Evolutionary conservation across 1,284 basidiomycete species (phyloP), one percentile per base, ranked within the genome.

Genomic region (Ceratobasidium sp.): DNA sequence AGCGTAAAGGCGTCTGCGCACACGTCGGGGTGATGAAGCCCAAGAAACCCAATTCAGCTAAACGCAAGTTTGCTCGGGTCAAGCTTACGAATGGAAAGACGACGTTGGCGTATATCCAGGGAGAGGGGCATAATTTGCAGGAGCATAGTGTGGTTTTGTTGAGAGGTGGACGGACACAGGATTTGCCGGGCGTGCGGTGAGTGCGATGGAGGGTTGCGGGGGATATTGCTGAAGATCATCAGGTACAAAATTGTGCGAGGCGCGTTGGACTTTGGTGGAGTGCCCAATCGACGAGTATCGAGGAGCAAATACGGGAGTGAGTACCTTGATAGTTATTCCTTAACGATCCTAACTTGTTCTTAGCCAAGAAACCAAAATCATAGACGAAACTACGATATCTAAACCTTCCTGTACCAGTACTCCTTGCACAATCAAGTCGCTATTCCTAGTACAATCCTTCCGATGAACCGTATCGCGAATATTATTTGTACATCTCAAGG

Each of bases 41-140:
- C 33, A 98, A 97, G 88, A 99, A 99, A 84, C 98, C 98, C 80
- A 99, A 99, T 86, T 99, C 97, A 57, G 97, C 97, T 60, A 96
- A 98, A 83, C 94, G 98, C 80, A 99, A 99, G 87, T 95, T 99
- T 78, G 96, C 96, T 57, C 90, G 95, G 83, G 93, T 99, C 81
- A 97, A 97, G 87, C 88, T 99, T 68, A 90, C 93, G 46, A 97
- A 94, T 46, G 98, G 98, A 69, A 93, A 95, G 84, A 93, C 92
- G 55, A 89, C 97, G 78, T 93, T 94, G 86, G 97, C 97, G 18
- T 99, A 99, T 84, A 97, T 99, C 77, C 95, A 94, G 55, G 98
- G 98, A 81, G 98, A 99, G 83, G 98, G 98, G 1, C 97, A 99
- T 85, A 99, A 98, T 84, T 85, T 99, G 82, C 98, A 99, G 87